Evolutionary conservation across 2,329 filamentous ascomycete species (phyloP).

Genomic region (Alternaria postmessia): DNA sequence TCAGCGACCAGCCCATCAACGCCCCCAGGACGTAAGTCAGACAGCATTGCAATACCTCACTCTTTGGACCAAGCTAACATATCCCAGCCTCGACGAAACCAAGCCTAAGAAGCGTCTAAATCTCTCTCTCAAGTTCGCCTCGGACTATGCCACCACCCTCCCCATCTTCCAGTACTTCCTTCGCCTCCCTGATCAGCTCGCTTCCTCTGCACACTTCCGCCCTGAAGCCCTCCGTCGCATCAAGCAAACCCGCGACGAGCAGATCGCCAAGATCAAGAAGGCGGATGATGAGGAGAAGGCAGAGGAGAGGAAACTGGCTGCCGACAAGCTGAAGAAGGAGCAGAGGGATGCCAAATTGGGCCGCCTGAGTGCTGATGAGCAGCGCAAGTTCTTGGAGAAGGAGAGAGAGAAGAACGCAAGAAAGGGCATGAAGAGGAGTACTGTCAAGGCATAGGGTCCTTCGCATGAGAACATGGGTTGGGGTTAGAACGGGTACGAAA

Average conservation of each 20-base stretch:
- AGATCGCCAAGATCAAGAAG: constrained; percentile 80
- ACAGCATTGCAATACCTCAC: not conserved
- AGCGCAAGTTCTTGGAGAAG: constrained; percentile 71
- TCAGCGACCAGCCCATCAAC: constrained; percentile 88
- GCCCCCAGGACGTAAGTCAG: constrained; percentile 79
- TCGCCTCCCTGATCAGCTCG: constrained; percentile 83
- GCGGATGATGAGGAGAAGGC: constrained; percentile 75
- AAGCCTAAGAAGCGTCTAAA: constrained; percentile 85
- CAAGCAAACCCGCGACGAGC: constrained; percentile 78
- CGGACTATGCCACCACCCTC: constrained; percentile 65
- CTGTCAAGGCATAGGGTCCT: constrained; percentile 55
- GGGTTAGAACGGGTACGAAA: not conserved
- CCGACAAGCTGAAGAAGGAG: constrained; percentile 76
- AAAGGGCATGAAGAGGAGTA: constrained; percentile 70
- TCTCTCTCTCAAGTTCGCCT: constrained; percentile 75
- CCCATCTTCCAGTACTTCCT: constrained; percentile 84
- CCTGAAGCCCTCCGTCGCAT: constrained; percentile 87
- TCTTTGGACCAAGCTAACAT: constrained; percentile 10
- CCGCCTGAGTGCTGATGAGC: constrained; percentile 68
- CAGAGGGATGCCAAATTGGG: constrained; percentile 76
- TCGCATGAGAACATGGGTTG: not conserved
- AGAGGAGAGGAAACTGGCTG: constrained; percentile 64
- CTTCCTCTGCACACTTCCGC: constrained; percentile 81
- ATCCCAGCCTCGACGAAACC: constrained; percentile 78
- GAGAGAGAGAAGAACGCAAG: constrained; percentile 87